A percentile compares a stretch with the other conserved stretches of the same genome.
These are phyloP conservation scores for Globisporangium sylvaticum DNA, from an alignment of 352 stramenopile genomes.

Conservation along the genomic window DNA sequence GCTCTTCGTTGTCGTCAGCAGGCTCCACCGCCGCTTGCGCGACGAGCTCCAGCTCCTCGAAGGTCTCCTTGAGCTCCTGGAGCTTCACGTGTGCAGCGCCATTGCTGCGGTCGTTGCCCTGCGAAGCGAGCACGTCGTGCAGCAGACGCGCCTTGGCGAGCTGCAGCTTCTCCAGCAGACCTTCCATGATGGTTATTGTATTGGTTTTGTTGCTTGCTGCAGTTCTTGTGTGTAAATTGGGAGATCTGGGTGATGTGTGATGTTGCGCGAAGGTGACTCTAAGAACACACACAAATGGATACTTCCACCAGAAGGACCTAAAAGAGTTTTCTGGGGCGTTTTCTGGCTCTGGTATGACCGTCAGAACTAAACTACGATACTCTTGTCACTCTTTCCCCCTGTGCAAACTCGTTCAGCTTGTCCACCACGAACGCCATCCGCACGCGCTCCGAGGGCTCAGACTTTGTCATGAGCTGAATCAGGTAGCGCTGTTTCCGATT, in stretches of 20 bases:
- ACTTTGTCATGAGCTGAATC: not conserved
- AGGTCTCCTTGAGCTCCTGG: constrained; percentile 31
- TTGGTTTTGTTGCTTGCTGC: not conserved
- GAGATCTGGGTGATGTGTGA: not conserved
- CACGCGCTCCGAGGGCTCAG: not conserved
- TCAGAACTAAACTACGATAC: no score
- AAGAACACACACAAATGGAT: not conserved
- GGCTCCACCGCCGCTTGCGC: constrained; percentile 25
- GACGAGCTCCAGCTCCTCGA: constrained; percentile 58
- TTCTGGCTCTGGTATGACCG: no score
- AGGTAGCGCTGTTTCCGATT: not conserved
- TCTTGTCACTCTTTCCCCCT: not conserved
- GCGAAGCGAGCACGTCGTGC: constrained; percentile 20
- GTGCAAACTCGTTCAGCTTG: not conserved
- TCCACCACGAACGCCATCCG: not conserved
- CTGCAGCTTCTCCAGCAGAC: constrained; percentile 39
- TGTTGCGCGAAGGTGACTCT: not conserved
- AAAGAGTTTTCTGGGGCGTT: no score
- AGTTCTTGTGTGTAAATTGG: not conserved
- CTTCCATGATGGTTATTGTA: constrained; percentile 32
- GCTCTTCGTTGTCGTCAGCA: not conserved
- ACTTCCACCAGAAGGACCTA: not conserved
- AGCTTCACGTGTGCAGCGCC: constrained; percentile 14
- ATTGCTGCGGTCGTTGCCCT: constrained; percentile 18
- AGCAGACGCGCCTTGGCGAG: constrained; percentile 39